Evolutionary conservation across 169 alveolate species (phyloP), one percentile per base, ranked within the genome.

Genomic region (Plasmodium inui): DNA sequence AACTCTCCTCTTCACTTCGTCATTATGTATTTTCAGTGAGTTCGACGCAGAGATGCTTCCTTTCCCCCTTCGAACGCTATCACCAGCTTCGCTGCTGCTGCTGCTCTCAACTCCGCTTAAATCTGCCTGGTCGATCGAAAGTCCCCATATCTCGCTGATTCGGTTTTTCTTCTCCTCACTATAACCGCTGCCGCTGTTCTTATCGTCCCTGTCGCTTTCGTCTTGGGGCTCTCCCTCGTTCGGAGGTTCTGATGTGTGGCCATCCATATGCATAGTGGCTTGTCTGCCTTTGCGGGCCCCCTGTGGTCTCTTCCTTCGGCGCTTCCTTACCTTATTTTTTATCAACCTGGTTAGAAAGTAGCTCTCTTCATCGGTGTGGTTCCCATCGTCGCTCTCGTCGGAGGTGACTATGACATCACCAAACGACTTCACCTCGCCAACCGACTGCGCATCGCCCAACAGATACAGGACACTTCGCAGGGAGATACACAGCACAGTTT

Each of bases 401-500:
- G 41, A 26, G 41, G 37, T 22, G 12, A 19, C 41, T 7, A 22
- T 6, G 34, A 19, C 53, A 9, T 72, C 84, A 37, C 19, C 10
- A 74, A 26, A 8, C n/a, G 61, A 3, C 53, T 86, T n/a, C n/a
- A n/a, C n/a, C n/a, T n/a, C 84, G 55, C 19, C 10, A 74, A 26
- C 17, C n/a, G 61, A 3, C 53, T 86, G 46, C 12, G 28, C 81
- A 0, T 76, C 61, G n/a, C 67, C 28, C 57, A 89, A 79, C 22
- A 89, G 17, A 34, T 89, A 41, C 67, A 61, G 32, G 22, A 89
- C 72, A 37, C 17, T 44, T 79, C 61, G 32, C 30, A 89, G 53
- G 22, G 94, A 71, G 12, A 30, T 30, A 53, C 32, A 89, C 50
- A 89, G 22, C 6, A 79, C 94, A 61, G 55, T 89, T 89, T 89